These are phyloP conservation scores for Globisporangium lucens DNA, from an alignment of 352 stramenopile species.

Conservation along the genomic window DNA sequence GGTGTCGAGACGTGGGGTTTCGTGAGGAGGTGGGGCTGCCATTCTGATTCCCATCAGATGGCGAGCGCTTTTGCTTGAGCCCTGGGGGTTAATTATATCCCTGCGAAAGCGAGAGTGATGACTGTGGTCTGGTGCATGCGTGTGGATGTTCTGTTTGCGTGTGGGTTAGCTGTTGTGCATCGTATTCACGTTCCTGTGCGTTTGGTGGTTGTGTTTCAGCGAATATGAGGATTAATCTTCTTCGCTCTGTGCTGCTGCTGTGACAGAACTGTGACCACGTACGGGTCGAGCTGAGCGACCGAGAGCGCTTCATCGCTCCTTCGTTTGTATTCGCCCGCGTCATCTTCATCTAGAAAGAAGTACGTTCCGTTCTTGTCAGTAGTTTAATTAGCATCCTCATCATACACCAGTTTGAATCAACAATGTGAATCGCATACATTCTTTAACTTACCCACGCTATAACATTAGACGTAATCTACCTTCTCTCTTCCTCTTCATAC, in stretches of 20 bases:
- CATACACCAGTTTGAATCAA: not conserved
- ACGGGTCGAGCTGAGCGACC: constrained; percentile 16
- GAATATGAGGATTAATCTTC: constrained; percentile 16
- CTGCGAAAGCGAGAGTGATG: not conserved
- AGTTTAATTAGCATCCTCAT: constrained; percentile 6
- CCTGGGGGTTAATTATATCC: constrained; percentile 2
- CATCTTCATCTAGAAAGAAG: not conserved
- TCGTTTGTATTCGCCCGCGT: not conserved
- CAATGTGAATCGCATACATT: constrained; percentile 4
- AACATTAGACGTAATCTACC: not conserved
- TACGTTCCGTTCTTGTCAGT: not conserved
- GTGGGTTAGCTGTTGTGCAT: not conserved
- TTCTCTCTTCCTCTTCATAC: constrained; percentile 10
- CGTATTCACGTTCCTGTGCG: constrained; percentile 14
- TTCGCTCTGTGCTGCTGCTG: constrained; percentile 12
- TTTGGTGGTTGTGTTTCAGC: constrained; percentile 5
- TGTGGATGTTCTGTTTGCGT: not conserved
- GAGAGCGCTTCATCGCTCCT: not conserved
- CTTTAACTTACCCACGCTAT: not conserved
- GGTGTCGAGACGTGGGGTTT: not conserved
- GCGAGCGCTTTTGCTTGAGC: not conserved
- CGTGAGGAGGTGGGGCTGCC: not conserved
- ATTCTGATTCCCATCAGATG: constrained; percentile 8
- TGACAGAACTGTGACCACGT: constrained; percentile 12
- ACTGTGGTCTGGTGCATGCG: not conserved